Conservation (phyloP, 2,329 filamentous ascomycete genomes). For the Fusarium lyarnte region DNA sequence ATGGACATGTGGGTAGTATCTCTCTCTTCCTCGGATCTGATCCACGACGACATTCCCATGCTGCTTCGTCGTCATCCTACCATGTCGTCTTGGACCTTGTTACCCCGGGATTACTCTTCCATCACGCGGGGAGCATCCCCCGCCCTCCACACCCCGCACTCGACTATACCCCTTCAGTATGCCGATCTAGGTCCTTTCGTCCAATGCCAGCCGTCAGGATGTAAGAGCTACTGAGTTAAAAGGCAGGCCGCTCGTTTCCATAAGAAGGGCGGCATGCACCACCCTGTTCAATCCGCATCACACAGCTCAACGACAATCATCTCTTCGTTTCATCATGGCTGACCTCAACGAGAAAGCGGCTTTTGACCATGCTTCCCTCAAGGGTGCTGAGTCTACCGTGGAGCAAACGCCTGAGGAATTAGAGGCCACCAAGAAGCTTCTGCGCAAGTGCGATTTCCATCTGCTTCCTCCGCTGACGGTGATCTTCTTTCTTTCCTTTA, state of each 20-base stretch:
- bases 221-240: too few species aligned
- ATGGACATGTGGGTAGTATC: too few species aligned
- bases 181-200: not conserved
- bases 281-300: not conserved
- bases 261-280: not conserved
- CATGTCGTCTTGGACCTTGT: too few species aligned
- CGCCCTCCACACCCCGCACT: not conserved
- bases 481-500: conserved; percentile 39
- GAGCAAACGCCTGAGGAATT: not conserved
- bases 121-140: not conserved
- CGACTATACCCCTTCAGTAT: fast-evolving
- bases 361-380: not conserved
- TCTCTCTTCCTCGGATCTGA: not conserved
- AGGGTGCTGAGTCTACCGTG: not conserved
- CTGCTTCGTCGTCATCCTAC: too few species aligned
- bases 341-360: not conserved
- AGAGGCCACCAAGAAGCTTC: not conserved
- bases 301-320: too few species aligned
- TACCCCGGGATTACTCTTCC: not conserved
- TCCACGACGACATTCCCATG: not conserved
- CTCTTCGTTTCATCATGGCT: not conserved
- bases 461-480: conserved; percentile 58
- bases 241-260: not conserved
- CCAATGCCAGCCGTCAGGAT: not conserved
- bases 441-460: conserved; percentile 76